These are phyloP conservation scores for Cydonia oblonga DNA, from an alignment of 331 rosid species.

Conservation along the genomic window DNA sequence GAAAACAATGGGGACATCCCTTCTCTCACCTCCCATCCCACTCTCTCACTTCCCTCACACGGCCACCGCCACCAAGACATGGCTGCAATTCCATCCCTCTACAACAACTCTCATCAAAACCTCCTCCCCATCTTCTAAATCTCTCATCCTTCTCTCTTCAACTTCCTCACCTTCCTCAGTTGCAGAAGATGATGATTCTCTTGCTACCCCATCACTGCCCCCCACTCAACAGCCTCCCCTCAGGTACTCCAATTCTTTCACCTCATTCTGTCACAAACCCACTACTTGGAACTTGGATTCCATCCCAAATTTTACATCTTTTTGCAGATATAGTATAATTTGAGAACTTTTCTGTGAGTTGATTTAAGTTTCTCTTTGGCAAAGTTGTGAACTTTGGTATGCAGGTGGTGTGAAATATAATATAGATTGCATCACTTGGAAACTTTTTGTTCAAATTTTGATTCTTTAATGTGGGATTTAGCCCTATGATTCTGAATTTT, in stretches of 20 bases:
- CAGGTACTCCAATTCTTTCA: conserved; percentile 29
- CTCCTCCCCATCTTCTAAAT: conserved; percentile 1
- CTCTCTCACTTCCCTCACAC: conserved; percentile 12
- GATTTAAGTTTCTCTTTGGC: not conserved
- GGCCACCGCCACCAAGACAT: conserved; percentile 1
- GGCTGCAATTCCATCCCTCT: conserved; percentile 5
- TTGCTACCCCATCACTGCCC: conserved; percentile 21
- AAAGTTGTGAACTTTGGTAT: not conserved
- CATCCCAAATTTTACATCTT: too few species aligned
- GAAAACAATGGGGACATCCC: conserved; percentile 36
- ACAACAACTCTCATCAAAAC: not conserved
- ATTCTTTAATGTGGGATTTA: not conserved
- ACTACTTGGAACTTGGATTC: not conserved
- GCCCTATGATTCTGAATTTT: not conserved
- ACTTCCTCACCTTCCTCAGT: conserved; percentile 36
- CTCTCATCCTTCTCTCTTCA: conserved; percentile 25
- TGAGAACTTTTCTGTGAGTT: too few species aligned
- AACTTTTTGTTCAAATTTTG: not conserved
- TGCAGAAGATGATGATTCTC: conserved; percentile 29
- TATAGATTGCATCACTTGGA: not conserved
- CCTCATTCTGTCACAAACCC: not conserved
- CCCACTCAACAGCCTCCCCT: conserved; percentile 11
- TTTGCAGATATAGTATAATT: not conserved
- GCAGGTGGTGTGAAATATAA: not conserved
- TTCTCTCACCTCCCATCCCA: conserved; percentile 25